Conservation (phyloP, 495 filamentous ascomycete genomes). For the Jackrogersella minutella region DNA sequence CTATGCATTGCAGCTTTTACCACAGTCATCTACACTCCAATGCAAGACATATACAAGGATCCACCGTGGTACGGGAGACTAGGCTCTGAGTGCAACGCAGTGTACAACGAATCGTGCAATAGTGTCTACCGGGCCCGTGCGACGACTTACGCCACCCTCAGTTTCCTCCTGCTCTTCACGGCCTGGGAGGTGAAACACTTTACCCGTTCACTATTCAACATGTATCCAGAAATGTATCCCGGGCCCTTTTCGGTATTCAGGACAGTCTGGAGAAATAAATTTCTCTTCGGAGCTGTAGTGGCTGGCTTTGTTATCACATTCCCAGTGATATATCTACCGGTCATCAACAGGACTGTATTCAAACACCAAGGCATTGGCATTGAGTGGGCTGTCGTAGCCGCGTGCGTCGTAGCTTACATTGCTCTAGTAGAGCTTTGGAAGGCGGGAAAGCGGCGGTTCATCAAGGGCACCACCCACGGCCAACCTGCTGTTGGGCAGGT, state of each 20-base stretch:
- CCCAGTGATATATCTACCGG: constrained; percentile 65
- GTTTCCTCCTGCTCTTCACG: constrained; percentile 64
- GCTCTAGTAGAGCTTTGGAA: constrained; percentile 62
- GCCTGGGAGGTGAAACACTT: constrained; percentile 68
- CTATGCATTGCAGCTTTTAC: constrained; percentile 63
- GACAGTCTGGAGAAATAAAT: constrained; percentile 64
- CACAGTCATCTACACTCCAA: constrained; percentile 55
- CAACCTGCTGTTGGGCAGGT: neutral
- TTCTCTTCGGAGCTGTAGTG: constrained; percentile 65
- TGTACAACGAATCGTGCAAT: constrained; percentile 53
- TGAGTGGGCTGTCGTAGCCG: constrained; percentile 66
- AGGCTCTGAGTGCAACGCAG: constrained; percentile 60
- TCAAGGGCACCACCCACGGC: constrained; percentile 1
- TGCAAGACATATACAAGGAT: constrained; percentile 9
- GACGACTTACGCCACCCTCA: constrained; percentile 72
- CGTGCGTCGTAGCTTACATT: constrained; percentile 56
- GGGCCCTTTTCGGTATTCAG: constrained; percentile 54
- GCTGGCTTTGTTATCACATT: constrained; percentile 65
- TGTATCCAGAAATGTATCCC: constrained; percentile 55
- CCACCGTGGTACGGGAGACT: constrained; percentile 33
- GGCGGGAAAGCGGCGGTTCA: constrained; percentile 53
- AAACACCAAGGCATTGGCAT: constrained; percentile 65
- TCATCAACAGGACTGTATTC: constrained; percentile 62
- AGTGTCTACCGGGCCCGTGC: constrained; percentile 71
- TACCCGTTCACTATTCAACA: constrained; percentile 60